phyloP scores from a whole-genome alignment of 106 monocot genomes.

The Acanthochlamys bracteata region DNA sequence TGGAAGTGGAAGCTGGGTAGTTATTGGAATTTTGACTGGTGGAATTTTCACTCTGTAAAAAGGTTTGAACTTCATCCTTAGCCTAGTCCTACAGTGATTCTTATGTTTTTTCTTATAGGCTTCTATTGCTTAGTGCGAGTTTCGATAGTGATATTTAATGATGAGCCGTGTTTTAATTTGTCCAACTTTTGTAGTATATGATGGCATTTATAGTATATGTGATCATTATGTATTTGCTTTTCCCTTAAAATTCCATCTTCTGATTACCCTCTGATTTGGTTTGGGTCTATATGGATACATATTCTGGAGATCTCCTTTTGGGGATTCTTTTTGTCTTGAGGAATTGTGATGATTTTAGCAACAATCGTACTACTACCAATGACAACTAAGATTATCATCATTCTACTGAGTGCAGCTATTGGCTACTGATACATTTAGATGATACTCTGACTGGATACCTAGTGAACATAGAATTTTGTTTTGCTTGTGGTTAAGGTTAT shows the following conservation, averaged over 20 bases:
- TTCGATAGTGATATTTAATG: background rate
- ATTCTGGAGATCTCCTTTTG: background rate
- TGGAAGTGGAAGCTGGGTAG: slow-evolving; percentile 69
- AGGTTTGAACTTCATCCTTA: slow-evolving; percentile 30
- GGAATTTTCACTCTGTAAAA: slow-evolving; percentile 96
- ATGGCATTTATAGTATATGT: background rate
- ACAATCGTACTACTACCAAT: too few relatives aligned
- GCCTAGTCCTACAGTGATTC: too few relatives aligned
- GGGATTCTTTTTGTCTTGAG: background rate
- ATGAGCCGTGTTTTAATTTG: too few relatives aligned
- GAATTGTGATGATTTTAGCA: too few relatives aligned
- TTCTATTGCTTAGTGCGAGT: background rate
- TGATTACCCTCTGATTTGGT: background rate
- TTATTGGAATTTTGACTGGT: slow-evolving; percentile 71
- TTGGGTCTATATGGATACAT: background rate
- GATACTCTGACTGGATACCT: too few relatives aligned
- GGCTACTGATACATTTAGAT: too few relatives aligned
- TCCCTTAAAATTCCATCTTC: background rate
- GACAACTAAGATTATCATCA: too few relatives aligned
- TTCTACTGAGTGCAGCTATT: too few relatives aligned
- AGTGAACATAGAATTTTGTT: too few relatives aligned
- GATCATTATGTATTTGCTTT: background rate
- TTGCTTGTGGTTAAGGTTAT: too few relatives aligned
- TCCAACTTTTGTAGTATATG: too few relatives aligned
- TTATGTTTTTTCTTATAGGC: too few relatives aligned